Evolutionary conservation across 1,284 basidiomycete genomes (phyloP).

Genomic region (Farysia itapuensis): DNA sequence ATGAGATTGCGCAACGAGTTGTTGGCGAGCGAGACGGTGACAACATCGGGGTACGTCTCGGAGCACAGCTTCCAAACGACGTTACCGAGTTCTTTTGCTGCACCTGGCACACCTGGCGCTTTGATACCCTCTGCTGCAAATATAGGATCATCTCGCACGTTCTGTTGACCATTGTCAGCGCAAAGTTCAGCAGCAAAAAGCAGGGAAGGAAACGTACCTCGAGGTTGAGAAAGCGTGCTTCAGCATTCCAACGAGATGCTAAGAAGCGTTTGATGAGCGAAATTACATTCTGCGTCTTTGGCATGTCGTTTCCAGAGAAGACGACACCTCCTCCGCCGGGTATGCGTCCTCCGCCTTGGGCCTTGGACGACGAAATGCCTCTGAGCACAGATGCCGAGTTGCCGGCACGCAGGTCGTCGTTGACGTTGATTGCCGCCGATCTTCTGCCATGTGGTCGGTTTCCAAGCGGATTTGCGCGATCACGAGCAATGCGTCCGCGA

Average conservation of each 20-base stretch:
- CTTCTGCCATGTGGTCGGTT: constrained; percentile 21
- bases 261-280: constrained; percentile 46
- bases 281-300: constrained; percentile 37
- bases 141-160: constrained; percentile 72
- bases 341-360: constrained; percentile 35
- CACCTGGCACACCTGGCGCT: constrained; percentile 70
- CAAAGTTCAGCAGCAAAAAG: background rate
- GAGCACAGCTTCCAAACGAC: constrained; percentile 83
- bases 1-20: constrained; percentile 41
- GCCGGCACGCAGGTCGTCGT: constrained; percentile 28
- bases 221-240: constrained; percentile 72
- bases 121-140: constrained; percentile 70
- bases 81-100: constrained; percentile 69
- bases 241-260: constrained; percentile 41
- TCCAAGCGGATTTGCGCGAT: constrained; percentile 33
- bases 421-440: constrained; percentile 30
- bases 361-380: constrained; percentile 31
- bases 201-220: constrained; percentile 54
- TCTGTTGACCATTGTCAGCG: too few relatives aligned
- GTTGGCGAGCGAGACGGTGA: constrained; percentile 45
- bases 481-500: constrained; percentile 22
- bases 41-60: constrained; percentile 71
- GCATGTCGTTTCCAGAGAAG: constrained; percentile 30
- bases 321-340: constrained; percentile 30
- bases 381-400: constrained; percentile 29